Conservation (phyloP, 352 stramenopile species). For the Phytophthora pisi region DNA sequence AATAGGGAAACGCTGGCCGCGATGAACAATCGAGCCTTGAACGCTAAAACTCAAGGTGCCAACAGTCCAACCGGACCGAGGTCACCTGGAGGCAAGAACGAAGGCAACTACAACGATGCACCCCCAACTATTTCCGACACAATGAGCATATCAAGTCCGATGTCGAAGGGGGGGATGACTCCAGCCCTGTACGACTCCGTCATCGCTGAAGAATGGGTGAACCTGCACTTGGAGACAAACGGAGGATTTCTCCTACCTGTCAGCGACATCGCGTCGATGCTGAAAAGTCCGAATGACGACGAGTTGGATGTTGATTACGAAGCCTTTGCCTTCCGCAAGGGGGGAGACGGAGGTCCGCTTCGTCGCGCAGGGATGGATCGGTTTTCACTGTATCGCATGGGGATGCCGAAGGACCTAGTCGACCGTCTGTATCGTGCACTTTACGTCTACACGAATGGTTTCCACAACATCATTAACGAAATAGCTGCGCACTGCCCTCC, state of each 20-base stretch:
- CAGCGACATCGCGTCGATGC: slow-evolving; percentile 48
- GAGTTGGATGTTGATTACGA: slow-evolving; percentile 48
- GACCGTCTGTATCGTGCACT: slow-evolving; percentile 80
- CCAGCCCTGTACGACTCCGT: slow-evolving; percentile 66
- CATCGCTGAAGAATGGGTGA: slow-evolving; percentile 83
- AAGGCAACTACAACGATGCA: neutral
- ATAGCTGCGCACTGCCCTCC: slow-evolving; percentile 74
- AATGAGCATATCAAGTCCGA: slow-evolving; percentile 18
- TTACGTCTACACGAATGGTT: slow-evolving; percentile 87
- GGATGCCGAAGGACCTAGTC: slow-evolving; percentile 79
- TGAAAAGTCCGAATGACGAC: slow-evolving; percentile 37
- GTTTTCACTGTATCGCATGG: slow-evolving; percentile 68
- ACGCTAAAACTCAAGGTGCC: slow-evolving; percentile 17
- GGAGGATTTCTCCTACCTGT: slow-evolving; percentile 58
- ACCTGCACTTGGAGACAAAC: slow-evolving; percentile 68
- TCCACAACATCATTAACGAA: slow-evolving; percentile 86
- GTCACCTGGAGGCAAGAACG: slow-evolving; percentile 6
- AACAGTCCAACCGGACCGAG: slow-evolving; percentile 12
- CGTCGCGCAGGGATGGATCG: slow-evolving; percentile 74
- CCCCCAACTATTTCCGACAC: slow-evolving; percentile 1
- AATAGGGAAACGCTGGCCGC: slow-evolving; percentile 54
- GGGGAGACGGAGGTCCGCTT: slow-evolving; percentile 45
- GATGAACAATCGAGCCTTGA: slow-evolving; percentile 25
- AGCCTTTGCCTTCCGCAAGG: slow-evolving; percentile 55
- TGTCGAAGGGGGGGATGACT: slow-evolving; percentile 31